Evolutionary conservation across 2,329 filamentous ascomycete species (phyloP).

Genomic region (Fusarium zealandicum): DNA sequence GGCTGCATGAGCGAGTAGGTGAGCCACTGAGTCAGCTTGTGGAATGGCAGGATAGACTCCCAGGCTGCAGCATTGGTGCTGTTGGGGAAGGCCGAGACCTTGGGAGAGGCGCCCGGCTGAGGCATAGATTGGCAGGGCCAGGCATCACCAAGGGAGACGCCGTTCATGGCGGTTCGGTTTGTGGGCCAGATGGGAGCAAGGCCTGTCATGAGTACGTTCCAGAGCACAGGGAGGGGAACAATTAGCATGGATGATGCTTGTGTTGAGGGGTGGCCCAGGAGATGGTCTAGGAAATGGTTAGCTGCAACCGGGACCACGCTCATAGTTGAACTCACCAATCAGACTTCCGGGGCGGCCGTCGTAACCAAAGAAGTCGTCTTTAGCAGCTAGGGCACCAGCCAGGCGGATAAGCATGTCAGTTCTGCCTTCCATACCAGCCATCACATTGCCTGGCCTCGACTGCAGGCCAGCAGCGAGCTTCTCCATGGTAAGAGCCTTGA

Average conservation of each 20-base stretch:
- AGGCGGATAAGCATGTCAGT: conserved; percentile 80
- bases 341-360: conserved; percentile 91
- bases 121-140: conserved; percentile 92
- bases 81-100: conserved; percentile 39
- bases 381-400: conserved; percentile 74
- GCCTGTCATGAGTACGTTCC: conserved; percentile 89
- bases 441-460: conserved; percentile 78
- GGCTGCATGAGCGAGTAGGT: conserved; percentile 93
- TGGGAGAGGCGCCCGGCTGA: conserved; percentile 54
- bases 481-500: conserved; percentile 77
- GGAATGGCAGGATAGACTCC: conserved; percentile 87
- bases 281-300: conserved; percentile 71
- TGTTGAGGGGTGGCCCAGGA: conserved; percentile 90
- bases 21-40: conserved; percentile 95
- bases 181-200: conserved; percentile 87
- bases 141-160: conserved; percentile 86
- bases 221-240: conserved; percentile 84
- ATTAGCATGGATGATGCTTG: conserved; percentile 89
- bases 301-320: not conserved
- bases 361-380: conserved; percentile 82
- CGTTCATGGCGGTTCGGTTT: conserved; percentile 86
- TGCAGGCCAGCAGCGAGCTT: conserved; percentile 83
- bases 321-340: conserved; percentile 69
- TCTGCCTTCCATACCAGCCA: conserved; percentile 86
- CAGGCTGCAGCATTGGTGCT: conserved; percentile 52